Evolutionary conservation across 2,329 filamentous ascomycete genomes (phyloP), one percentile per base, ranked within the genome.

Genomic region (Botrytis galanthina): DNA sequence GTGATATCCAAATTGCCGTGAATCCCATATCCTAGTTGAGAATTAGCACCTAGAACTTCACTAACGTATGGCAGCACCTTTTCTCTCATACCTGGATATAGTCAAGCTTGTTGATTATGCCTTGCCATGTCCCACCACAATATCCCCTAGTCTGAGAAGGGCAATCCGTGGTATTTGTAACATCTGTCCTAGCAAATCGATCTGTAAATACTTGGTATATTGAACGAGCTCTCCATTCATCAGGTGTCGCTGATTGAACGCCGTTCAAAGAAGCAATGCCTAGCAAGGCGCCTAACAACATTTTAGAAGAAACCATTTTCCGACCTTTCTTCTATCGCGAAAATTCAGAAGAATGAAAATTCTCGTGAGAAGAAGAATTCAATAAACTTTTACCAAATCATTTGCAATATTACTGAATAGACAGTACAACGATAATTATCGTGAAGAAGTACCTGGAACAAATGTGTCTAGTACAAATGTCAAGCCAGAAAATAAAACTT

Each of bases 81-180:
- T 26, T 1, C 5, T 16, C 14, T 8, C 42, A 39, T 48, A 73
- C 79, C 73, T 83, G 81, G 59, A 84, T 84, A 75, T 85, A 85
- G 76, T 84, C 82, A 68, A 85, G 77, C 26, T 82, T 79, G 48
- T 83, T 79, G 46, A 80, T 81, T 70, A 84, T 83, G 22, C 83
- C 83, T 68, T 80, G 79, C 81, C 82, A 84, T n/a, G 82, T 81
- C 18, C 83, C 83, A 64, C 86, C 86, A 74, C 86, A 88, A 75
- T 86, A 86, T 8, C 81, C 59, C 10, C 80, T 78, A 73, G 75
- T 73, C 22, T 48, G 68, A 14, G 77, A 73, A 68, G 77, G 73
- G 54, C 79, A 80, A 29, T 75, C 67, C 22, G 77, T 73, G 26
- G 76, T 77, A 10, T 77, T 79, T 12, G 78, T 78, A 18, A 81